Base-by-base conservation (phyloP, 768 basidiomycete genomes). In the Lyophyllum atratum region DNA sequence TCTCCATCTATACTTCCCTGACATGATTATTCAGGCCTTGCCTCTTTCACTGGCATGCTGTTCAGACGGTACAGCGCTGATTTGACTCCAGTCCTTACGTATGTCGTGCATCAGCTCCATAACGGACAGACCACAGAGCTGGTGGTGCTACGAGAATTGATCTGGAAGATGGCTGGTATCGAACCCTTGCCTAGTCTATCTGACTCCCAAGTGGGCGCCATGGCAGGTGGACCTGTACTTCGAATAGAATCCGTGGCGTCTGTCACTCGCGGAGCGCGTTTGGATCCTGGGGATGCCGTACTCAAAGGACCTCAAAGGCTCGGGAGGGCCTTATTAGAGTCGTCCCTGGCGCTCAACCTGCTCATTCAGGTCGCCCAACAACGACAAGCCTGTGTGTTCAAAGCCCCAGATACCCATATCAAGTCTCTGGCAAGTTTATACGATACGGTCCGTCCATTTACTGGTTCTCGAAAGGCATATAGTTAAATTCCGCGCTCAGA, bases 151-250 rank as follows among this genome's bases (percentile, higher is more conserved):
- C 85, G 90, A 29, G 94, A 96, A 66, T 75, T 99, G 49, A 93
- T 98, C 49, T 90, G 87, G 83, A 92, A 93, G 69, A 96, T 98
- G 93, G 90, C 94, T 5, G 94, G 92, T 3, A 92, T 97, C 56
- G 90, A 96, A 65, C 93, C 94, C 3, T 76, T 97, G 49, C 92
- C 93, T 0, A 94, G 88, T 69, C 75, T 98, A 34, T 92, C 94
- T 0, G 93, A 97, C 58, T 79, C 86, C 0, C 95, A 98, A 70
- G 85, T 98, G 50, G 71, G 80, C 39, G 93, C 93, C 5, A 95
- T 97, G 86, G 92, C 91, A 6, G 93, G 95, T 45, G 97, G 97
- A 4, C 86, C 91, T 3, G 80, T 85, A 25, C 80, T 99, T 52
- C 86, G 94, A 28, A 87, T 89, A 42, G 96, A 98, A 75, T 90